Percentiles rank a stretch among this genome's conserved stretches.
These are phyloP conservation scores for Brachypodium distachyon DNA, from an alignment of 202 grass and related monocot genomes.

Conservation along the genomic window DNA sequence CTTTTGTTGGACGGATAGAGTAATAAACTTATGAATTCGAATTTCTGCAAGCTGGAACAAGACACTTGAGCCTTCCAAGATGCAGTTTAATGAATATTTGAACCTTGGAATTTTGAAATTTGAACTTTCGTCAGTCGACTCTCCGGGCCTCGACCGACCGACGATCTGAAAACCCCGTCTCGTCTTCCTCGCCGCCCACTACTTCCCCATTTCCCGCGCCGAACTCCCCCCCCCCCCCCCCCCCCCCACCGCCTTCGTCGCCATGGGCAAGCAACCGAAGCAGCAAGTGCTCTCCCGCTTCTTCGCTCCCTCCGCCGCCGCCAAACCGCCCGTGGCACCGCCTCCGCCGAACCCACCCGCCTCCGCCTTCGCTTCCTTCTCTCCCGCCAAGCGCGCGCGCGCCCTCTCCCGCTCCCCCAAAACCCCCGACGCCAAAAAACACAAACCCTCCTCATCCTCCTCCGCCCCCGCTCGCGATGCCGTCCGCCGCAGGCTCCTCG, in stretches of 20 bases:
- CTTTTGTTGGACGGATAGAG: too few species aligned
- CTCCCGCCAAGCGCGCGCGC: slow-evolving; percentile 55
- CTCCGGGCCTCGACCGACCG: too few species aligned
- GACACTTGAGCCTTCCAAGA: too few species aligned
- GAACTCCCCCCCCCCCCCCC: neutral
- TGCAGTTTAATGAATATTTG: too few species aligned
- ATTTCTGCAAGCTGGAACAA: too few species aligned
- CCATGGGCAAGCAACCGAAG: slow-evolving; percentile 77
- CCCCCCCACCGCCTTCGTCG: neutral
- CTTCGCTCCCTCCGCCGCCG: slow-evolving; percentile 37
- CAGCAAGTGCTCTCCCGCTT: slow-evolving; percentile 84
- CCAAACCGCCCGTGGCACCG: neutral
- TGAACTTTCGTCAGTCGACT: too few species aligned
- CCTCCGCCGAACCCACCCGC: slow-evolving; percentile 12
- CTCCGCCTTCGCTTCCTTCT: slow-evolving; percentile 52
- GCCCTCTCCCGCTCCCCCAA: slow-evolving; percentile 54
- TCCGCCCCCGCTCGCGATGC: slow-evolving; percentile 4
- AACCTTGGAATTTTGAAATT: too few species aligned
- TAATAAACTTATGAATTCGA: too few species aligned
- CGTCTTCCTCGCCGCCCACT: neutral
- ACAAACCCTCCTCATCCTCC: slow-evolving; percentile 11
- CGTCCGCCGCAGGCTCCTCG: slow-evolving; percentile 60
- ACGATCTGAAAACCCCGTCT: neutral
- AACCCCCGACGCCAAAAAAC: slow-evolving; percentile 30
- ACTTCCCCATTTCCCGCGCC: slow-evolving; percentile 5